Evolutionary conservation across 805 yeast genomes (phyloP), one percentile per base, ranked within the genome.

Genomic region (Candida golubevii): DNA sequence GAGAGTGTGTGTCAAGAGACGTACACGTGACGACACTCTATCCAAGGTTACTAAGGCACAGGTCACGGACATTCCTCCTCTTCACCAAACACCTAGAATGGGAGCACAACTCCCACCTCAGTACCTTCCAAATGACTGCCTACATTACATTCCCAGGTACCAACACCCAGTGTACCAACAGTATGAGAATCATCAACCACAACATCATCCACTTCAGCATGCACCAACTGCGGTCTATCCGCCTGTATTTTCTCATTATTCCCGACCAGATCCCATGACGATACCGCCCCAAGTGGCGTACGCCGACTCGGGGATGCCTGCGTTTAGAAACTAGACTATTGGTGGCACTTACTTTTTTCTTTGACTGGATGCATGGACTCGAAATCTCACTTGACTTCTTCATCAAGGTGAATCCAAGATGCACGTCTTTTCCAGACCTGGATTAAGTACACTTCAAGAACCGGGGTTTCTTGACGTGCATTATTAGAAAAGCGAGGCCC

Each of bases 1-100:
- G 38, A 56, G 75, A 41, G 65, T 69, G 23, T 57, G 63, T 26
- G 59, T 69, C 35, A 65, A 66, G 51, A 63, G 65, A 13, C 41
- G 14, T 23, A 12, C 23, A 18, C 30, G 13, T 13, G 34, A 26
- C 18, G 39, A 41, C 12, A 8, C 33, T 6, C 7, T 26, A 13
- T 9, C 26, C 5, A n/a, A 29, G 27, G 9, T 30, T 10, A 29
- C 14, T 6, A 13, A 38, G 36, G 42, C 44, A 26, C 49, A 23
- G 38, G 42, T 42, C 33, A 41, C 46, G 5, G 51, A 45, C 27
- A 34, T 47, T 26, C 50, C 51, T 2, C 54, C 46, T 5, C 38
- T 44, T 29, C 39, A 47, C 4, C 48, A 35, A 11, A 18, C 37
- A 6, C 36, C 29, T 18, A 18, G 23, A 18, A 18, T 18, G 23